Base-by-base conservation (phyloP, 2,329 filamentous ascomycete species). In the Sporothrix inflata region DNA sequence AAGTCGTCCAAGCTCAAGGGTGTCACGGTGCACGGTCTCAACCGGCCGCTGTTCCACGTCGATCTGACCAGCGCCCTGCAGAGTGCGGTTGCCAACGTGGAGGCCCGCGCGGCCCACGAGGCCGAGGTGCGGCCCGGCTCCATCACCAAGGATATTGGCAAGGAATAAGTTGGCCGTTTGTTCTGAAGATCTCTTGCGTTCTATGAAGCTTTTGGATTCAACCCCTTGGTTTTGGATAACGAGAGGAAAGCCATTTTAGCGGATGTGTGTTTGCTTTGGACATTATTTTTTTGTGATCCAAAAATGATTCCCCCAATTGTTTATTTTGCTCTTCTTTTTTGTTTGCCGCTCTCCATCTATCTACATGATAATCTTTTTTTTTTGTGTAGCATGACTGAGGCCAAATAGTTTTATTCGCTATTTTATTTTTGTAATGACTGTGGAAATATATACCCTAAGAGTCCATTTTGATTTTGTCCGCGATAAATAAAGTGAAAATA, bases 1-100 rank as follows among this genome's bases (percentile, higher is more conserved):
- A 73, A 71, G 45, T 3, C 12, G 38, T 16, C 40, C 40, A 16
- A n/a, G 11, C 21, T 73, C 71, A 71, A 71, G 60, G 68, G 71
- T 38, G 90, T 92, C 1, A 87, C 93, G 4, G 90, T 98, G 19
- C 91, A 94, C 76, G 93, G 95, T n/a, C 83, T 97, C 74, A 96
- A 97, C 81, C 85, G 93, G 76, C 95, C 96, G 4, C 87, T 98
- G 76, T 98, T 99, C 87, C 96, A 99, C 79, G 89, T 97, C 70
- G 96, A 98, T 80, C 83, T 98, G 69, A 96, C 93, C 4, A 94
- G 91, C 78, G 96, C 96, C 7, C 82, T 98, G 76, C 93, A 98
- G 81, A 94, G 91, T 77, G 95, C 94, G 2, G 89, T 98, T 77
- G 89, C 91, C 40, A 97, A 97, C 76, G 87, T 93, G 0, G 88